Base-by-base conservation (phyloP, 2,329 filamentous ascomycete genomes). In the Talaromyces pinophilus region DNA sequence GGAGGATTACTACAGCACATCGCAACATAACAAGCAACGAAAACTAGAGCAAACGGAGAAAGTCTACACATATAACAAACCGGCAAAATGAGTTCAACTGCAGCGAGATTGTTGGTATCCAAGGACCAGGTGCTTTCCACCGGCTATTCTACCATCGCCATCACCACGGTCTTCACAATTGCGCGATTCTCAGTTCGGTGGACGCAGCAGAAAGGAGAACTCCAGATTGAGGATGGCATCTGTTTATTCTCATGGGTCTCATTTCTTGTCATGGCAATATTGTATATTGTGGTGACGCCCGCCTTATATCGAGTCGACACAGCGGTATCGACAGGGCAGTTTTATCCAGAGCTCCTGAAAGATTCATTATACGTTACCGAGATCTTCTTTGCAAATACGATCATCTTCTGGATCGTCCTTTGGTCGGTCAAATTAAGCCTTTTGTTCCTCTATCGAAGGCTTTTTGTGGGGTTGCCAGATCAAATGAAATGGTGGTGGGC, bases 401-500 rank as follows among this genome's bases (percentile, higher is more conserved):
- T 79, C 54, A 71, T 77, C 25, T 75, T 79, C 60, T 81, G 79
- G 78, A 67, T 75, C 6, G 75, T 74, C 19, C 72, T 81, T 5
- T 81, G 77, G 78, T 72, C 76, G 42, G 75, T 80, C 62, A 81
- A 82, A 67, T 73, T 79, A 25, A 77, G 76, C 5, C 70, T 82
- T 40, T 70, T 82, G 60, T 72, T 76, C 17, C 72, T 81, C 54
- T 81, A 80, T 69, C 77, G 76, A 54, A 73, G 75, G 25, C 68
- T 81, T 17, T 70, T 80, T 60, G 68, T 66, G 7, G 77, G 78
- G 1, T 70, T 79, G 17, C 71, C 69, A 1, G 68, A 72, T 2
- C 77, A 79, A 44, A 71, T 74, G 28, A 74, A 70, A 33, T 70
- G 78, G 55, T 81, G 78, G 79, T 78, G 76, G 76, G 70, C 64